Conservation (phyloP, 805 yeast genomes). For the Komagataella phaffii region DNA sequence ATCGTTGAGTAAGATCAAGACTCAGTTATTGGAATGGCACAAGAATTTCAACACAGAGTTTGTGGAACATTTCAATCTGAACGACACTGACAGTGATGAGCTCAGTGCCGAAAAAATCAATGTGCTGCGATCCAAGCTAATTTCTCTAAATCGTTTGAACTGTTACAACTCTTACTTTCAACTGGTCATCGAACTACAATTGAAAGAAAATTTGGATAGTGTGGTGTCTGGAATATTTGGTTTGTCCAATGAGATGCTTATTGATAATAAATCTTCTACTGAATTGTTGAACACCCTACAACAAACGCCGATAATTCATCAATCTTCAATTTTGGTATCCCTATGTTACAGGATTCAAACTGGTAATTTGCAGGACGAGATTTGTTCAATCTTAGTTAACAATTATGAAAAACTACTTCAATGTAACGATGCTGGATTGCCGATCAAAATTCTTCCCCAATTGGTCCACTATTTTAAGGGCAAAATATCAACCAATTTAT, state of each 20-base stretch:
- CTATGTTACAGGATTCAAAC: neutral
- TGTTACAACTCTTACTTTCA: neutral
- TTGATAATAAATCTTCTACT: neutral
- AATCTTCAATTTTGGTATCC: neutral
- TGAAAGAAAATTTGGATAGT: neutral
- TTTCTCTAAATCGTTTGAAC: neutral
- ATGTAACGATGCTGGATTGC: neutral
- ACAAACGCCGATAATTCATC: neutral
- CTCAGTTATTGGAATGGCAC: constrained; percentile 14
- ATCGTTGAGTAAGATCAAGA: constrained; percentile 9
- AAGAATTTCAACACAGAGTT: constrained; percentile 6
- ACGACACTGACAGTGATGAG: neutral
- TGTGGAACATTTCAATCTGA: neutral
- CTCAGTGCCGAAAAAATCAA: neutral
- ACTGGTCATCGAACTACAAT: neutral
- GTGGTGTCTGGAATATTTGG: neutral
- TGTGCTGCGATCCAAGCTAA: neutral
- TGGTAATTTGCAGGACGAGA: neutral
- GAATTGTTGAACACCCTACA: neutral
- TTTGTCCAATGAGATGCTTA: neutral
- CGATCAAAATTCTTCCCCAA: neutral
- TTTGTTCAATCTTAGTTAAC: neutral
- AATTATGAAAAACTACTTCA: neutral
- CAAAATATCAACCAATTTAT: neutral
- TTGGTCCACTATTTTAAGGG: neutral